These are phyloP conservation scores for Diversispora epigaea DNA, from an alignment of 192 early-diverging fungal genomes.

Conservation along the genomic window DNA sequence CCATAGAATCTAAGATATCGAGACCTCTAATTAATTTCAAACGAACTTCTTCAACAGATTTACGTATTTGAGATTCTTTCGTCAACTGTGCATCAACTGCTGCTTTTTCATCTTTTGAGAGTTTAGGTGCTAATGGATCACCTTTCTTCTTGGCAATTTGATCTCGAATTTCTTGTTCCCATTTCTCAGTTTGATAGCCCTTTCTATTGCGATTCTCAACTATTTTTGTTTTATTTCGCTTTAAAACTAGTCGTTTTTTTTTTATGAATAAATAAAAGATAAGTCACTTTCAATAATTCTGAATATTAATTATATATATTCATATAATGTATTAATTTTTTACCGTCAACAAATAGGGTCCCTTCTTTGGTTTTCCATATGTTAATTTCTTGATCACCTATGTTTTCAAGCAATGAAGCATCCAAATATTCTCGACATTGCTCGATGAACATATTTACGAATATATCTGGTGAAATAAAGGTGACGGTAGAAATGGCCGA, in stretches of 20 bases:
- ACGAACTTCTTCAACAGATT: constrained; percentile 54
- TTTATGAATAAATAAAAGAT: too few species aligned
- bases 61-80: constrained; percentile 73
- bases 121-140: constrained; percentile 44
- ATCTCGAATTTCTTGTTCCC: constrained; percentile 75
- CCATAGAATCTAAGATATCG: constrained; percentile 62
- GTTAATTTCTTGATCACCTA: constrained; percentile 59
- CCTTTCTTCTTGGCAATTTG: constrained; percentile 72
- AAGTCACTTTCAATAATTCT: too few species aligned
- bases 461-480: constrained; percentile 56
- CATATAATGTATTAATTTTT: not conserved
- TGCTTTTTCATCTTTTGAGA: constrained; percentile 75
- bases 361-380: constrained; percentile 75
- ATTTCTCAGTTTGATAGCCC: constrained; percentile 69
- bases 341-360: constrained; percentile 64
- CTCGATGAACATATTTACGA: constrained; percentile 51
- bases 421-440: constrained; percentile 51
- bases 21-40: constrained; percentile 60
- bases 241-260: constrained; percentile 37
- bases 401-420: constrained; percentile 46
- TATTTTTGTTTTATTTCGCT: constrained; percentile 57
- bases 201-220: constrained; percentile 47
- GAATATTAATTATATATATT: too few species aligned
- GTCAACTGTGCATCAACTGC: constrained; percentile 67
- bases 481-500: constrained; percentile 61